Conservation (phyloP, 2,329 filamentous ascomycete species). For the Aspergillus viridinutans region DNA sequence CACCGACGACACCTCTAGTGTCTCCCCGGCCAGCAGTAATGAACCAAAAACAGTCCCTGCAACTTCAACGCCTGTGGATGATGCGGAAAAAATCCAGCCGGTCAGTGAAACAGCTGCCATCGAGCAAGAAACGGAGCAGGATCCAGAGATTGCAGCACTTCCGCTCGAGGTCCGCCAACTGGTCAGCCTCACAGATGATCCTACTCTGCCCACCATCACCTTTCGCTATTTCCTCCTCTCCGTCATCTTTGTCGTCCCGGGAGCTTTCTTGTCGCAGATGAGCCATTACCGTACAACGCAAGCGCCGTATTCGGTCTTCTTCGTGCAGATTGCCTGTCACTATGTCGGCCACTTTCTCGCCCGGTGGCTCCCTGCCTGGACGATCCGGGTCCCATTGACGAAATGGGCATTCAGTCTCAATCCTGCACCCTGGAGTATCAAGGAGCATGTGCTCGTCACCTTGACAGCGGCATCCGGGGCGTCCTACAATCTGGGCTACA, state of each 20-base stretch:
- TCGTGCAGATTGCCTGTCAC: conserved; percentile 57
- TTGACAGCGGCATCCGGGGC: conserved; percentile 53
- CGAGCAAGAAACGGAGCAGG: conserved; percentile 36
- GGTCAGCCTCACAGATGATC: conserved; percentile 56
- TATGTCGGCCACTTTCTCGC: conserved; percentile 53
- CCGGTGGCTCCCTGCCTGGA: conserved; percentile 47
- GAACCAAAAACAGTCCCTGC: neutral
- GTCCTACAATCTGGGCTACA: conserved; percentile 50
- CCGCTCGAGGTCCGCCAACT: conserved; percentile 54
- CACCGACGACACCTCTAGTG: neutral
- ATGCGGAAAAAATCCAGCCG: conserved; percentile 16
- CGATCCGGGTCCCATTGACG: conserved; percentile 46
- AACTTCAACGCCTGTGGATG: conserved; percentile 1
- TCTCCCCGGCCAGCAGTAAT: neutral
- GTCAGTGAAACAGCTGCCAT: conserved; percentile 1
- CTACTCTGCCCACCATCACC: conserved; percentile 53
- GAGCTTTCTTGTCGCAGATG: conserved; percentile 56
- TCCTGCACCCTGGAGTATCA: conserved; percentile 54
- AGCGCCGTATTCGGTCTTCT: conserved; percentile 58
- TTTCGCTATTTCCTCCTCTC: conserved; percentile 58
- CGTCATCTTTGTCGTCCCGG: conserved; percentile 53
- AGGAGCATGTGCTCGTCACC: conserved; percentile 56
- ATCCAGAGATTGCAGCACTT: conserved; percentile 51
- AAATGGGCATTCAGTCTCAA: conserved; percentile 51
- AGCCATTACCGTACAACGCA: conserved; percentile 55